phyloP scores from a whole-genome alignment of 2,329 filamentous ascomycete species.

The Tolypocladium ophioglossoides region DNA sequence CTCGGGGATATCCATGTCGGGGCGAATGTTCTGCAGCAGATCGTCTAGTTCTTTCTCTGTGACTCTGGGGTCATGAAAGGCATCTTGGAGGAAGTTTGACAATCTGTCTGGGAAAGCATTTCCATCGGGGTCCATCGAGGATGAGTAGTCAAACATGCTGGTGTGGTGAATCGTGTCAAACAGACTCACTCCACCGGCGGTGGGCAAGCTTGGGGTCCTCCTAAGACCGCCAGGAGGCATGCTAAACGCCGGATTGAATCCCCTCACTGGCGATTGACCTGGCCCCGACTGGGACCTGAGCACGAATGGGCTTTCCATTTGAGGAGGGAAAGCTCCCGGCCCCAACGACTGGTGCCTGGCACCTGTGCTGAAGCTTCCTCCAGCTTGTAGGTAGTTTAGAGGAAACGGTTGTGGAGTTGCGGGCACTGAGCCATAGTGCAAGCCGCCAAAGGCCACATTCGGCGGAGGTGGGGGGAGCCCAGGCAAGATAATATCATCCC shows the following conservation, averaged over 20 bases:
- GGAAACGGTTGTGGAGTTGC: not conserved
- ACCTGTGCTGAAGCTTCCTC: not conserved
- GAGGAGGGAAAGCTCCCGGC: not conserved
- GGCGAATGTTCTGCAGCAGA: conserved; percentile 61
- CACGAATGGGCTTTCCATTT: not conserved
- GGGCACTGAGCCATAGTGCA: not conserved
- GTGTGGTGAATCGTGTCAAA: conserved; percentile 27
- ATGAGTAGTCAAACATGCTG: conserved; percentile 23
- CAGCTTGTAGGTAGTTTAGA: not conserved
- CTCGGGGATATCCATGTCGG: conserved; percentile 54
- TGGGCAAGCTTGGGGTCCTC: not conserved
- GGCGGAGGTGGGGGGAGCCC: not conserved
- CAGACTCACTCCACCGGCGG: conserved; percentile 10
- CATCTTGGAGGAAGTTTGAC: conserved; percentile 21
- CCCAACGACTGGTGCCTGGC: not conserved
- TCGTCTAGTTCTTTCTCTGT: conserved; percentile 56
- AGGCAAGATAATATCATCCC: conserved; percentile 6
- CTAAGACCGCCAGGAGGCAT: not conserved
- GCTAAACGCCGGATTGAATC: not conserved
- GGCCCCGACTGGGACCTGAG: not conserved
- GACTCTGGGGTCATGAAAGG: conserved; percentile 25
- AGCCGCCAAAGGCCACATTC: not conserved
- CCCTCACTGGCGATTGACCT: not conserved
- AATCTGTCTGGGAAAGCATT: conserved; percentile 23
- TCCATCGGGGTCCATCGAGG: conserved; percentile 24